Percentiles rank a stretch among this genome's conserved stretches.
Evolutionary conservation across 108 stramenopile species (phyloP).

Genomic region (Pseudonitzschia pungens): DNA sequence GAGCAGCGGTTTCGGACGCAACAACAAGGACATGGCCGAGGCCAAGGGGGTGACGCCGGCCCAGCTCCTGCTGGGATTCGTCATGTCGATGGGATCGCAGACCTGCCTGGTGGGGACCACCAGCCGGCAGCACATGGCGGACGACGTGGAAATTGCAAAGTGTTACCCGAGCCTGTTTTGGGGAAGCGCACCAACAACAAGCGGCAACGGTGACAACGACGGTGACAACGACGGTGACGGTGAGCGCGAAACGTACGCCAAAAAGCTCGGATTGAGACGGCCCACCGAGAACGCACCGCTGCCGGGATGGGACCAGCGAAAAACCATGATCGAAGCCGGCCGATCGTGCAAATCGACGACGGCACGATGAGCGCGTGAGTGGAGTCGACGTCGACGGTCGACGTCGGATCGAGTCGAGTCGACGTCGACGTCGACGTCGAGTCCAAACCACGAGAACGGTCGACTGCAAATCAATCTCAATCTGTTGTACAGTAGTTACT

Average conservation of each 20-base stretch:
- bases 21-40: background rate
- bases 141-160: background rate
- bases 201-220: background rate
- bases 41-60: background rate
- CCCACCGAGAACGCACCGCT: background rate
- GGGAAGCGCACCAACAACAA: too few species aligned
- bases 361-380: too few species aligned
- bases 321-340: background rate
- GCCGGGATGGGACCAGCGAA: background rate
- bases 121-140: background rate
- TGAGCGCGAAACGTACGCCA: background rate
- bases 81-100: background rate
- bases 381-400: too few species aligned
- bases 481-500: too few species aligned
- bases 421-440: too few species aligned
- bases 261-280: background rate
- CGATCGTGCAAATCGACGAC: too few species aligned
- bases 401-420: too few species aligned
- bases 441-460: too few species aligned
- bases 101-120: constrained; percentile 11
- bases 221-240: background rate
- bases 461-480: too few species aligned
- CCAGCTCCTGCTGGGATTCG: background rate
- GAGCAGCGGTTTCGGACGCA: background rate
- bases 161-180: background rate